Conservation (phyloP, 2,329 filamentous ascomycete species). For the Ceratocystis eucalypticola region DNA sequence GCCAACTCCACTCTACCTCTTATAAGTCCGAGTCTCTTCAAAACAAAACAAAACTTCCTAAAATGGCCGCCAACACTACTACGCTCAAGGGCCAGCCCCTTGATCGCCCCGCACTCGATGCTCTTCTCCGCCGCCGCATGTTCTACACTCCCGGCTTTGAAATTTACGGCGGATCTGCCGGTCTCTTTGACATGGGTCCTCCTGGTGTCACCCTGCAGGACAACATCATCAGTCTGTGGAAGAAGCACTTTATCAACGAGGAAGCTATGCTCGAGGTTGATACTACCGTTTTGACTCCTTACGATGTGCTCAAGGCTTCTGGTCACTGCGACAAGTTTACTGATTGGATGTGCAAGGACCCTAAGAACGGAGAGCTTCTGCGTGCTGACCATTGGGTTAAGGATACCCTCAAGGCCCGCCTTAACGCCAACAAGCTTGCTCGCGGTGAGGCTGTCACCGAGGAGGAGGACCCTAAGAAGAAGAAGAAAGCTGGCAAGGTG, state of each 20-base stretch:
- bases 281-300: constrained; percentile 84
- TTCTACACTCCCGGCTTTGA: constrained; percentile 96
- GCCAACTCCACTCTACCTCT: neutral
- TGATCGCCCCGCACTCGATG: constrained; percentile 69
- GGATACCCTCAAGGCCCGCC: constrained; percentile 71
- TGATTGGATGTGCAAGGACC: constrained; percentile 99
- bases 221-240: constrained; percentile 78
- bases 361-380: constrained; percentile 92
- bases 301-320: constrained; percentile 86
- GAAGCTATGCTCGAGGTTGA: constrained; percentile 95
- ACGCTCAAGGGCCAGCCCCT: constrained; percentile 84
- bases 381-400: constrained; percentile 94
- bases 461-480: constrained; percentile 65
- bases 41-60: constrained; percentile 19
- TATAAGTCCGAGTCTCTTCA: neutral
- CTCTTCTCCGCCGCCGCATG: constrained; percentile 70
- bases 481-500: constrained; percentile 65
- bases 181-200: constrained; percentile 87
- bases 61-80: constrained; percentile 45
- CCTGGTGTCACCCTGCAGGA: constrained; percentile 75
- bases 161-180: constrained; percentile 79
- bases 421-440: constrained; percentile 87
- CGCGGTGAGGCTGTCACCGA: constrained; percentile 69
- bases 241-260: constrained; percentile 84
- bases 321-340: constrained; percentile 97